These are phyloP conservation scores for Aspergillus sp. DNA, from an alignment of 2,329 filamentous ascomycete species.

Conservation along the genomic window DNA sequence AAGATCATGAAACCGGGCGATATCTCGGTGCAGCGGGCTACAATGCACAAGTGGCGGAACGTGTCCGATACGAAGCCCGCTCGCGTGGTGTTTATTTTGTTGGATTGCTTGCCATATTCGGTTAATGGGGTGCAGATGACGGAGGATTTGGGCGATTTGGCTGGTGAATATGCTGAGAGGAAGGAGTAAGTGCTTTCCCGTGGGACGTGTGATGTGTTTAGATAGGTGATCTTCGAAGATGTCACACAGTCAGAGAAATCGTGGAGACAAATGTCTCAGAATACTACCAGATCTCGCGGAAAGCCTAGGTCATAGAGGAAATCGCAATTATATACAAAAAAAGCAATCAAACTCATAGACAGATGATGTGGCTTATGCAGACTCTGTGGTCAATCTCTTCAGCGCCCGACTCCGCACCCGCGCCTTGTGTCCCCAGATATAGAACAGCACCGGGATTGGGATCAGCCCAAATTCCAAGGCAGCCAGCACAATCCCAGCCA, in stretches of 20 bases:
- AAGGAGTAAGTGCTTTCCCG: too few relatives aligned
- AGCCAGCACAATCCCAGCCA: neutral
- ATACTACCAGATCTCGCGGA: too few relatives aligned
- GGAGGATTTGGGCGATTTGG: slow-evolving; percentile 5
- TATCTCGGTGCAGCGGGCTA: slow-evolving; percentile 2
- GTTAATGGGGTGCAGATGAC: neutral
- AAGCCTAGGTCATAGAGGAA: too few relatives aligned
- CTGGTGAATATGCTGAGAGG: neutral
- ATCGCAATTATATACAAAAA: too few relatives aligned
- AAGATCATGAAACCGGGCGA: slow-evolving; percentile 6
- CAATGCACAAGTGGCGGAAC: slow-evolving; percentile 5
- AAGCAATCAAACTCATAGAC: too few relatives aligned
- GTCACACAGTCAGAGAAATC: too few relatives aligned
- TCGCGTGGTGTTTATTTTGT: neutral
- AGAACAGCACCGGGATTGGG: neutral
- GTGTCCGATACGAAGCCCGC: slow-evolving; percentile 1
- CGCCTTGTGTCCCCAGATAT: neutral
- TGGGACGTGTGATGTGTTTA: too few relatives aligned
- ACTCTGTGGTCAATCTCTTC: neutral
- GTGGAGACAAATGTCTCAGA: too few relatives aligned
- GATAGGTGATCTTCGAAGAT: too few relatives aligned
- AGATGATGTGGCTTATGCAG: too few relatives aligned
- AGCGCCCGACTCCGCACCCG: neutral
- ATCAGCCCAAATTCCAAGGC: neutral
- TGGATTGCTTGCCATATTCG: neutral